Evolutionary conservation across 345 rosid genomes (phyloP).

Genomic region (Citrus medica): DNA sequence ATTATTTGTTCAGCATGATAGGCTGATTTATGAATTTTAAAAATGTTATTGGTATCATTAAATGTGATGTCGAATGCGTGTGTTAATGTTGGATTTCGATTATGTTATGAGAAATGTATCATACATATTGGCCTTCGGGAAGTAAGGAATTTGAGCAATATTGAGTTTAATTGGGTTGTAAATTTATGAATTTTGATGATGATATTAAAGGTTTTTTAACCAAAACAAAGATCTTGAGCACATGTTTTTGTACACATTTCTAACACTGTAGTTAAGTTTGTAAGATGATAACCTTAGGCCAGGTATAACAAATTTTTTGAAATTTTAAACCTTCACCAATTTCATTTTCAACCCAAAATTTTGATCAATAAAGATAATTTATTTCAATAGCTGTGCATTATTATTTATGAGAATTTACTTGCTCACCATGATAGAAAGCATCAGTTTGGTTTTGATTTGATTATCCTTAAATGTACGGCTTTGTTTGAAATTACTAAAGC

Average conservation of each 20-base stretch:
- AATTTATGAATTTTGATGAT: neutral
- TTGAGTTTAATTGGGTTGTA: neutral
- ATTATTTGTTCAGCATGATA: neutral
- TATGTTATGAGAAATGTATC: neutral
- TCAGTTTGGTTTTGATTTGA: neutral
- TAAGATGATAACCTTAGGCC: neutral
- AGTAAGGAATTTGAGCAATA: neutral
- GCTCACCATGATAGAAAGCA: neutral
- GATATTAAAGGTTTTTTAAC: neutral
- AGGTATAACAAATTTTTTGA: neutral
- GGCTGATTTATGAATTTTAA: neutral
- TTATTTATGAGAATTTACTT: neutral
- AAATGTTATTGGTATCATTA: neutral
- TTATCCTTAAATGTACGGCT: neutral
- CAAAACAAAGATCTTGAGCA: neutral
- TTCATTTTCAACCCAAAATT: neutral
- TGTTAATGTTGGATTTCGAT: constrained; percentile 1
- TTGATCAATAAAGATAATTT: neutral
- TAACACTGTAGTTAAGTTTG: neutral
- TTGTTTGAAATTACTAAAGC: neutral
- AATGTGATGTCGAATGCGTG: neutral
- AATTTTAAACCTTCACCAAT: neutral
- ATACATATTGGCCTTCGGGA: neutral
- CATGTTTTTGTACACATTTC: neutral
- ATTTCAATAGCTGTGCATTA: neutral